A percentile compares a stretch with the other conserved stretches of the same genome.
These are phyloP conservation scores for Hemisphaericaspora nanyangensis DNA, from an alignment of 805 yeast species.

Conservation along the genomic window DNA sequence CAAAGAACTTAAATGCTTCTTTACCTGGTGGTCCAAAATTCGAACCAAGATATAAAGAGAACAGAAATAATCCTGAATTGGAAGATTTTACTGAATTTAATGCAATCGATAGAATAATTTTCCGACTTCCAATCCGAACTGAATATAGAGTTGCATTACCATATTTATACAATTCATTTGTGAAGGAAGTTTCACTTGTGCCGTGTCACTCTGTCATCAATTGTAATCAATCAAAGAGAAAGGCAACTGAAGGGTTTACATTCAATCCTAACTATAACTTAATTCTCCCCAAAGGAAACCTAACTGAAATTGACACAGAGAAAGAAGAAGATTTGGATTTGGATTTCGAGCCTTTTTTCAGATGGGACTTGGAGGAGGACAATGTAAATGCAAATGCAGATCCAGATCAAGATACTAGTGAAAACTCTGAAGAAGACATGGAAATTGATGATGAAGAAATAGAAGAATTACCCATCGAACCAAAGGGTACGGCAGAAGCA, in stretches of 20 bases:
- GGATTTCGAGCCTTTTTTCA: slow-evolving; percentile 50
- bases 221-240: slow-evolving; percentile 34
- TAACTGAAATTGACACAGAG: slow-evolving; percentile 4
- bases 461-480: slow-evolving; percentile 20
- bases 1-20: slow-evolving; percentile 83
- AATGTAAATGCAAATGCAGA: background rate
- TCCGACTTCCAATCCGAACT: slow-evolving; percentile 70
- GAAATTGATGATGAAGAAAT: slow-evolving; percentile 29
- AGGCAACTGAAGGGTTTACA: slow-evolving; percentile 45
- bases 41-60: slow-evolving; percentile 74
- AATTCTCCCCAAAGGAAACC: slow-evolving; percentile 28
- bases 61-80: slow-evolving; percentile 49
- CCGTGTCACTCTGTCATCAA: slow-evolving; percentile 63
- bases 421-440: slow-evolving; percentile 21
- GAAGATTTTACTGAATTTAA: slow-evolving; percentile 91
- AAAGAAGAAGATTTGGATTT: slow-evolving; percentile 32
- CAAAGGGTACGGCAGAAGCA: slow-evolving; percentile 49
- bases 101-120: slow-evolving; percentile 80
- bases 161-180: slow-evolving; percentile 73
- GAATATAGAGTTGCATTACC: slow-evolving; percentile 90
- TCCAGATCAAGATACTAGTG: slow-evolving; percentile 1
- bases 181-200: slow-evolving; percentile 56
- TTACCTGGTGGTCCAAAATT: slow-evolving; percentile 96
- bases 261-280: slow-evolving; percentile 57
- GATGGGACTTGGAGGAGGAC: slow-evolving; percentile 5